Conservation (phyloP, 225 moss, liverwort and hornwort genomes). For the Antitrichia curtipendula region DNA sequence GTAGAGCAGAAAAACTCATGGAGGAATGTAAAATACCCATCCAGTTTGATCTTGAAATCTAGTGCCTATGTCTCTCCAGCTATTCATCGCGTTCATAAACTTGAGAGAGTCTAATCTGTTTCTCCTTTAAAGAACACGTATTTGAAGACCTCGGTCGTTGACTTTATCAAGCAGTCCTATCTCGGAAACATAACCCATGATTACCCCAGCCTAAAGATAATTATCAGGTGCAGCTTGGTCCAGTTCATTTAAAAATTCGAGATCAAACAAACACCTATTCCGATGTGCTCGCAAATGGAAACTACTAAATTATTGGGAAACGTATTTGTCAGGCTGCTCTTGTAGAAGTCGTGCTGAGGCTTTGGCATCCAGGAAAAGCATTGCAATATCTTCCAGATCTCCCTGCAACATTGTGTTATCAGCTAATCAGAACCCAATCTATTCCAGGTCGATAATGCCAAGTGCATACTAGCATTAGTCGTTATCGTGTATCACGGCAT, state of each 20-base stretch:
- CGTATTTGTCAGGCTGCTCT: constrained; percentile 89
- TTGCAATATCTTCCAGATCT: constrained; percentile 83
- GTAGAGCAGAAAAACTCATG: not conserved
- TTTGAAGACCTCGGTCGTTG: not conserved
- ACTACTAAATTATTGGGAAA: constrained; percentile 39
- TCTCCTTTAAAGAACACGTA: not conserved
- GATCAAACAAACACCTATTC: not conserved
- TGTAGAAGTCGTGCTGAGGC: constrained; percentile 87
- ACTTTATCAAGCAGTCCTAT: not conserved
- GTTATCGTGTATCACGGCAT: not conserved
- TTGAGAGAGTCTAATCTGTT: not conserved
- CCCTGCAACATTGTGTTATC: constrained; percentile 10
- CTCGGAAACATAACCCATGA: not conserved
- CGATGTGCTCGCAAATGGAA: not conserved
- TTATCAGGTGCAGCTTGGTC: not conserved
- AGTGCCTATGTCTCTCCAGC: not conserved
- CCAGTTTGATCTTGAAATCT: not conserved
- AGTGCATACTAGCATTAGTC: not conserved
- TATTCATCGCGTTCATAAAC: not conserved
- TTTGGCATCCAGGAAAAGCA: constrained; percentile 84
- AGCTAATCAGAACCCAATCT: not conserved
- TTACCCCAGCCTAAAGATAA: not conserved
- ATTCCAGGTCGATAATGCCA: not conserved
- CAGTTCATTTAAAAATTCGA: not conserved
- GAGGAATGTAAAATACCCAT: not conserved